phyloP scores from a whole-genome alignment of 1,284 basidiomycete species.

The Polyporus tsugae region DNA sequence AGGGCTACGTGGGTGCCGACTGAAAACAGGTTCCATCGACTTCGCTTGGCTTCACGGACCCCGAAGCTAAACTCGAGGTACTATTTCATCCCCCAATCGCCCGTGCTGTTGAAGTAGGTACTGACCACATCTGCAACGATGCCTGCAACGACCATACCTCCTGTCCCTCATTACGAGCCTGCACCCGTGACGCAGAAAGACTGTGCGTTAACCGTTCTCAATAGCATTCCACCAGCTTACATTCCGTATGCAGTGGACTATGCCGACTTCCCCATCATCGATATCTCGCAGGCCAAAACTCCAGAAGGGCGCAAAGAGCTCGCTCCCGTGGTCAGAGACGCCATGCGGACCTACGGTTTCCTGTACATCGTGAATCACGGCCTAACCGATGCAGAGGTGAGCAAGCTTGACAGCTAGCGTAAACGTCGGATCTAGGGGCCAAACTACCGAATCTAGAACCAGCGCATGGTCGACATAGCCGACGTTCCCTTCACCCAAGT shows the following conservation, averaged over 20 bases:
- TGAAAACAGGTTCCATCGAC: neutral
- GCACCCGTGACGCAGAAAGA: conserved; percentile 45
- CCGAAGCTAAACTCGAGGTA: neutral
- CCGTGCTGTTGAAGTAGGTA: too few species aligned
- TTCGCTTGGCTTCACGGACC: neutral
- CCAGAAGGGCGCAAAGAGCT: conserved; percentile 56
- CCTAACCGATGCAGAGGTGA: conserved; percentile 53
- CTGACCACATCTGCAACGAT: neutral
- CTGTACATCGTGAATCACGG: conserved; percentile 72
- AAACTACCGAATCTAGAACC: conserved; percentile 19
- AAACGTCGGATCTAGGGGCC: neutral
- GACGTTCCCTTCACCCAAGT: conserved; percentile 66
- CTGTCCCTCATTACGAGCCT: conserved; percentile 47
- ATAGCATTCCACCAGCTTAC: too few species aligned
- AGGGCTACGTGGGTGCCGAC: neutral
- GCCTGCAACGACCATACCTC: conserved; percentile 17
- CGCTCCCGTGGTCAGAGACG: conserved; percentile 59
- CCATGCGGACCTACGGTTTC: conserved; percentile 68
- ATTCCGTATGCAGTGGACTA: conserved; percentile 59
- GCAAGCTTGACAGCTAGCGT: neutral
- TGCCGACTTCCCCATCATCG: conserved; percentile 73
- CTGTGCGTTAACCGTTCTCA: conserved; percentile 27
- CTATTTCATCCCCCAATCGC: neutral
- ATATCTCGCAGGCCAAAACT: conserved; percentile 60
- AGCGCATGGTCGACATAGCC: conserved; percentile 70